Percentiles rank a stretch among this genome's conserved stretches.
phyloP scores from a whole-genome alignment of 2,329 filamentous ascomycete species.

The Hortaea werneckii region DNA sequence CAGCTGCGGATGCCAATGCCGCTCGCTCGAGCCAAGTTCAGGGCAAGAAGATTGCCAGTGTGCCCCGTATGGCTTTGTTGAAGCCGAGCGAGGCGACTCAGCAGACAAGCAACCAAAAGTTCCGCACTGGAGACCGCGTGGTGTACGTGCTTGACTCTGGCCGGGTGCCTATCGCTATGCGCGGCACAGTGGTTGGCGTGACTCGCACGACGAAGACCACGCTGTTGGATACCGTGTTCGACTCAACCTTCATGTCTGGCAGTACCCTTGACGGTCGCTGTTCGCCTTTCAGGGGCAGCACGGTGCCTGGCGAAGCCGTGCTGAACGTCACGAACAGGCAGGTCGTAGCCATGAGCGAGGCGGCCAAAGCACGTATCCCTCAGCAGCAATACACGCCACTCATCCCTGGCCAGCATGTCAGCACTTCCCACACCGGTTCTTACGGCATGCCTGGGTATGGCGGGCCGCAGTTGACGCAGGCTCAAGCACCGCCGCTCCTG shows the following conservation, averaged over 20 bases:
- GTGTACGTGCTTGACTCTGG: constrained; percentile 89
- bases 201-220: constrained; percentile 75
- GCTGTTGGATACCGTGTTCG: constrained; percentile 85
- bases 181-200: constrained; percentile 89
- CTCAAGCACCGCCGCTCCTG: constrained; percentile 47
- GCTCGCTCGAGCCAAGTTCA: constrained; percentile 39
- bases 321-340: constrained; percentile 80
- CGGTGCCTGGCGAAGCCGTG: constrained; percentile 76
- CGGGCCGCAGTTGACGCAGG: constrained; percentile 51
- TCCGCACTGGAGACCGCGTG: constrained; percentile 77
- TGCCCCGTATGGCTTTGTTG: constrained; percentile 77
- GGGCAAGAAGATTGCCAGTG: constrained; percentile 62
- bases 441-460: constrained; percentile 45
- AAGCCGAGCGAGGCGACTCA: constrained; percentile 96
- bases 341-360: constrained; percentile 51
- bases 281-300: constrained; percentile 86
- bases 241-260: constrained; percentile 92
- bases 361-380: constrained; percentile 19
- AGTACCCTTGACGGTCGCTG: constrained; percentile 84
- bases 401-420: constrained; percentile 13
- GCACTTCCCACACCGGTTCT: constrained; percentile 24
- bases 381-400: constrained; percentile 16
- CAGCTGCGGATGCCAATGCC: constrained; percentile 55
- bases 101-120: constrained; percentile 73
- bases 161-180: constrained; percentile 84